These are phyloP conservation scores for Yamadazyma sp. DNA, from an alignment of 1,139 yeast genomes.

Conservation along the genomic window DNA sequence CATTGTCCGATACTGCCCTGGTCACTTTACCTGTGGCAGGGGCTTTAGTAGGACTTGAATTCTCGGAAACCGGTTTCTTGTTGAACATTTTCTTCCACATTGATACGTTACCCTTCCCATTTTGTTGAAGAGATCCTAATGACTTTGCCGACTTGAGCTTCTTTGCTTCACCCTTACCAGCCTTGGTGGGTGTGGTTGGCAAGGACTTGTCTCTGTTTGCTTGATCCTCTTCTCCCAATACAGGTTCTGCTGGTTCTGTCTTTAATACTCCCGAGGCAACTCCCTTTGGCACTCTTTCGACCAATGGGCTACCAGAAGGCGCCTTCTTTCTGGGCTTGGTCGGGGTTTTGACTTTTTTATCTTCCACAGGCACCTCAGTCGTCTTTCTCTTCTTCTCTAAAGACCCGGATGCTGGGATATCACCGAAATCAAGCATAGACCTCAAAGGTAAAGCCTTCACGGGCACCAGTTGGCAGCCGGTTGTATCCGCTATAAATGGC, in stretches of 20 bases:
- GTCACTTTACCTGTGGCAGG: too few relatives aligned
- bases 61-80: constrained; percentile 6
- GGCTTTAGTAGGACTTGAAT: not conserved
- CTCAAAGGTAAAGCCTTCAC: constrained; percentile 4
- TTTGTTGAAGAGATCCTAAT: constrained; percentile 3
- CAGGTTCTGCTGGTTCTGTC: not conserved
- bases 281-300: constrained; percentile 5
- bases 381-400: not conserved
- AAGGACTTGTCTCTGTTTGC: constrained; percentile 10
- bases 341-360: constrained; percentile 3
- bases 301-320: constrained; percentile 13
- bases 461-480: too few relatives aligned
- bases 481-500: constrained; percentile 2
- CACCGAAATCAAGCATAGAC: constrained; percentile 20
- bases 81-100: constrained; percentile 17
- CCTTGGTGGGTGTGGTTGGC: constrained; percentile 12
- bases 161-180: not conserved
- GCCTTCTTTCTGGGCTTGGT: constrained; percentile 11
- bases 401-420: constrained; percentile 8
- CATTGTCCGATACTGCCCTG: not conserved
- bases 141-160: constrained; percentile 8
- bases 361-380: not conserved
- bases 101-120: constrained; percentile 3
- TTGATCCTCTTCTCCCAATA: not conserved
- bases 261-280: too few relatives aligned